Evolutionary conservation across 345 rosid species (phyloP), one percentile per base, ranked within the genome.

Genomic region (Eutrema japonicum): DNA sequence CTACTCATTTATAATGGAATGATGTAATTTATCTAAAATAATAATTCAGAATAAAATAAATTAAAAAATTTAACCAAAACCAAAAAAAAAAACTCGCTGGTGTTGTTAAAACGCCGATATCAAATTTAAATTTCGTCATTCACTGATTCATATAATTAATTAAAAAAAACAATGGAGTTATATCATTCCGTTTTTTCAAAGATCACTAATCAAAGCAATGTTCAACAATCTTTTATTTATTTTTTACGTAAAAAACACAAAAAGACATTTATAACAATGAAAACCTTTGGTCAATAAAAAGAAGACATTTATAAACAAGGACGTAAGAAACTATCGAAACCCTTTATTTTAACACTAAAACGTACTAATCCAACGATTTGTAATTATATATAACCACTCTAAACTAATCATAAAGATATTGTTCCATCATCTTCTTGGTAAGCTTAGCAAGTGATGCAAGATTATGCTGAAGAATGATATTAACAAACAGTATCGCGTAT

Each of bases 371-470:
- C 45, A 74, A 26, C 12, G 51, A 46, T 37, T 51, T 33, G 42
- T 62, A 29, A 41, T 5, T 6, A 33, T 32, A 30, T 56, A 14
- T 35, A 56, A 35, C 42, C 13, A 56, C 11, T 10, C 7, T 14
- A 13, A 54, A 38, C 12, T 74, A 33, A 60, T 30, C 49, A 58
- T 13, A 32, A 3, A n/a, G 8, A 52, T 13, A 16, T 14, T 42
- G 16, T 6, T 10, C 72, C 38, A 69, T 64, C 88, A 77, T 84
- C 48, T 76, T 78, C 81, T 83, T 83, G 5, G 84, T 77, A 10
- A 82, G 79, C 43, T 32, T 78, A 76, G 93, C 90, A 64, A 89
- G 81, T 16, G 91, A 85, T 35, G 79, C 76, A 60, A 88, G 88
- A 61, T 90, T 88, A 81, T 77, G 87, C 56, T 78, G 46, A 36